Evolutionary conservation across 371 early-diverging fungal genomes (phyloP), one percentile per base, ranked within the genome.

Genomic region (Mortierella sp.): DNA sequence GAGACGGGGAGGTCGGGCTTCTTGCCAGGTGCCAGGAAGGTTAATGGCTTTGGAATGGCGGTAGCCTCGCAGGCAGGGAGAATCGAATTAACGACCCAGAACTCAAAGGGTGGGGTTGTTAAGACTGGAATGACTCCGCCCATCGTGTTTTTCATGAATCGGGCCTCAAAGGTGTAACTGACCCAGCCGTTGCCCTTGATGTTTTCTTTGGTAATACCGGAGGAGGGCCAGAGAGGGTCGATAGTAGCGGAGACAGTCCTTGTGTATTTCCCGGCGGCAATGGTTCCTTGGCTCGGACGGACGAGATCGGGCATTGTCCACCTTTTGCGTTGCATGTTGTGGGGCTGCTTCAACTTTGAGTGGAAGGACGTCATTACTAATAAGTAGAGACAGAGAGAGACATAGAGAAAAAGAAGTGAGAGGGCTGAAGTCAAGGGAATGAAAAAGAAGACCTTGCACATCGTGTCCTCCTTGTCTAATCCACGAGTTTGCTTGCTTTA

Each of bases 81-180:
- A 5, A 40, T 19, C 14, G 76, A 75, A 43, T 76, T 80, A 40
- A 75, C 44, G 14, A 73, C 57, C 72, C 71, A 80, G 3, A 75
- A 64, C 19, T 72, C 75, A 24, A 43, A 16, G 11, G 21, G 43
- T 1, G 51, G 21, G 28, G 24, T 46, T 1, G 14, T 37, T 50
- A 74, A 28, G 10, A 71, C 28, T 26, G 71, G 57, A 26, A 26
- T 19, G 0, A 2, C 1, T 0, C 5, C 69, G 1, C 64, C 67
- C 14, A 71, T 19, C 8, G 13, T 1, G 1, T 14, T 10, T n/a
- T 78, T 78, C 3, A 14, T 11, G 24, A 78, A 46, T 14, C 5
- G 44, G n/a, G 57, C 79, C 26, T 61, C 59, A 57, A 78, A 70
- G 24, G 31, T 46, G 44, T 75, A 79, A 1, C 37, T 51, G 28